Evolutionary conservation across 2,329 filamentous ascomycete genomes (phyloP), one percentile per base, ranked within the genome.

Genomic region (Fusarium chlamydosporum): DNA sequence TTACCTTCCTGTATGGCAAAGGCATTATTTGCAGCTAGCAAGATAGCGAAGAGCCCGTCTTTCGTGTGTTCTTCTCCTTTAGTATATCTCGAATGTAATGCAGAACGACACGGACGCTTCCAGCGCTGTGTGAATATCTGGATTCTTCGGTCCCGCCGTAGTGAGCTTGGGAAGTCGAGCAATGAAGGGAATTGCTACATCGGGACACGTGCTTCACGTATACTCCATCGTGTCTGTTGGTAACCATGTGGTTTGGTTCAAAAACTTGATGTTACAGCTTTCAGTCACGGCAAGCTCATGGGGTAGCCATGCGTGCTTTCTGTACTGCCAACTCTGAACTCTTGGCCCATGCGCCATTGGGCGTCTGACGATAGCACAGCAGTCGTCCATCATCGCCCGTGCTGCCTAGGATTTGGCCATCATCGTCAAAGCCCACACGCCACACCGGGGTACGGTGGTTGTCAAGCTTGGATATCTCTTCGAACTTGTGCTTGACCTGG

Each of bases 301-400:
- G 82, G 9, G 79, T 79, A 12, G 81, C 81, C 83, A 88, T 85
- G 58, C 81, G 80, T 66, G 85, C 81, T 78, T 86, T 88, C 74
- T 85, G 82, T 78, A 89, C 86, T 34, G 82, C 82, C 67, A 89
- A 76, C 78, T 89, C 86, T 0, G 86, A 85, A 72, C 86, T 89
- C 77, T 88, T 87, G 1, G 83, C 84, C 87, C 87, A 89, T 10
- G 79, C 74, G 0, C 87, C 87, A 60, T 84, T 84, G 0, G 87
- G 86, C 41, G 81, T 83, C 77, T 89, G 87, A 15, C 88, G 83
- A 75, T 88, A 90, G 65, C 88, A 87, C 72, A 89, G 79, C 61
- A 91, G 74, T 75, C 84, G 87, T 12, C 91, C 92, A 76, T 94
- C 91, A 68, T 95, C 92, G 4, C 92, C 92, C 2, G 91, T 92